Evolutionary conservation across 345 rosid genomes (phyloP), one percentile per base, ranked within the genome.

Genomic region (Moricandia moricandioides): DNA sequence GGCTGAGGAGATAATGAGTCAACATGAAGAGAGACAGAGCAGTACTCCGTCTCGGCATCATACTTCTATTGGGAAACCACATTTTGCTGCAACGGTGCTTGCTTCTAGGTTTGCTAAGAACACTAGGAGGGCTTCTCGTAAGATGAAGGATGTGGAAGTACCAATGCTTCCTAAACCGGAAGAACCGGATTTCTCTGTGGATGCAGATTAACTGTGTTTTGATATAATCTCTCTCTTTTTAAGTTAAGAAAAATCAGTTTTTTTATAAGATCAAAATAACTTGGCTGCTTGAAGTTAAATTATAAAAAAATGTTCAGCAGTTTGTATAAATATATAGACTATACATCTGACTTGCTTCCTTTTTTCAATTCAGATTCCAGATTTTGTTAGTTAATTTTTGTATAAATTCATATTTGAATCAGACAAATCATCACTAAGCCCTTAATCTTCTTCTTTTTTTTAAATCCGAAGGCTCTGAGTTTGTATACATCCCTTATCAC

Each of bases 81-180:
- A 89, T 80, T 84, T 91, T 0, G 94, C 88, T 26, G 95, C 80
- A 7, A 90, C 97, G 0, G 70, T 90, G 56, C 59, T 90, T 54
- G 97, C 97, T 30, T 85, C 96, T 4, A 88, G 91, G 67, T 90
- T 91, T 78, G 97, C 98, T 26, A 91, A 93, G 14, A 94, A 87
- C 82, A 87, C 97, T 2, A 84, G 97, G 71, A 87, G 87, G 67
- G 89, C 95, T n/a, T 84, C 85, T 62, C 90, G 85, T 77, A 94
- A 86, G 84, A 45, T 82, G 62, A 91, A 87, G 66, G 88, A 83
- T 14, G 84, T 83, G 4, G 86, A 80, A 37, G 74, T 94, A 91
- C 90, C 84, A 1, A 94, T 87, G 82, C 82, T 91, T 45, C 91
- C 51, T 64, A 94, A 94, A 80, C 98, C 97, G 1, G 88, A 86